Percentiles rank a stretch among this genome's conserved stretches.
Evolutionary conservation across 768 basidiomycete species (phyloP).

Genomic region (Lactarius hatsudake): DNA sequence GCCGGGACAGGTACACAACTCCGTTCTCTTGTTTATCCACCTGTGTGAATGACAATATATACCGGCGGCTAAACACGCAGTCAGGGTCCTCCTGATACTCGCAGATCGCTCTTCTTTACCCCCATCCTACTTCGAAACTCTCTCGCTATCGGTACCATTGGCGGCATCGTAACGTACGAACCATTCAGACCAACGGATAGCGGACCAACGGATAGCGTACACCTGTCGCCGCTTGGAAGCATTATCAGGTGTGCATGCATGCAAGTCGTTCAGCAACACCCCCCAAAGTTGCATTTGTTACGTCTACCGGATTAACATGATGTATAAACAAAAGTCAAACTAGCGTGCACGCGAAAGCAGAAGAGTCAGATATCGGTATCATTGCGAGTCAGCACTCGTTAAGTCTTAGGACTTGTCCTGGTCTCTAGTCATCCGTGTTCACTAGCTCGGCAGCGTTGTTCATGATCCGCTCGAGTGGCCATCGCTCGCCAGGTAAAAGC

Average conservation of each 20-base stretch:
- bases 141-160: not conserved
- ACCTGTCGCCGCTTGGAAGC: not conserved
- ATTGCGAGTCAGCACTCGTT: not conserved
- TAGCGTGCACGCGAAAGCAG: not conserved
- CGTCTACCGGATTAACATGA: slow-evolving; percentile 6
- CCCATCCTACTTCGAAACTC: not conserved
- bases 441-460: slow-evolving; percentile 75
- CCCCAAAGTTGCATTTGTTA: not conserved
- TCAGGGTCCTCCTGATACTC: not conserved
- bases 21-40: not conserved
- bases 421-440: slow-evolving; percentile 33
- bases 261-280: not conserved
- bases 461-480: slow-evolving; percentile 74
- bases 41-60: not conserved
- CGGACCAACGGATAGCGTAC: not conserved
- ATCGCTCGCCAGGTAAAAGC: slow-evolving; percentile 68
- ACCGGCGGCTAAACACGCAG: not conserved
- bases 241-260: not conserved
- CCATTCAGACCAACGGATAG: not conserved
- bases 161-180: not conserved
- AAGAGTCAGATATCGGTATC: slow-evolving; percentile 7
- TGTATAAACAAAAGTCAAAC: slow-evolving; percentile 9
- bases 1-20: not conserved
- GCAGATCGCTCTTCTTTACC: not conserved
- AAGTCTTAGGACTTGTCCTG: not conserved